Base-by-base conservation (phyloP, 352 stramenopile species). In the Saprolegnia diclina region DNA sequence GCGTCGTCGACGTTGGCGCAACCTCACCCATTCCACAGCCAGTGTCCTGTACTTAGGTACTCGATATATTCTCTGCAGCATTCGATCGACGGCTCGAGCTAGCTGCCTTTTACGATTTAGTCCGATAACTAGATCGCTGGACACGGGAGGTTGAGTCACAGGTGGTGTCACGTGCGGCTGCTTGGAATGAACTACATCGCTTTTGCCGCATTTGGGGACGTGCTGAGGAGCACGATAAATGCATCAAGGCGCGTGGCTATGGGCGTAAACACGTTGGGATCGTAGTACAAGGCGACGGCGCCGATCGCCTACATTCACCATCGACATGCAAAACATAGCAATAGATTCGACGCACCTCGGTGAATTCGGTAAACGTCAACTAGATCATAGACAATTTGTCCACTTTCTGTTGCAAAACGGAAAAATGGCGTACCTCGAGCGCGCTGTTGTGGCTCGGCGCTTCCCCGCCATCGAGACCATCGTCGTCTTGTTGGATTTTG, bases 321-420 rank as follows among this genome's bases (percentile, higher is more conserved):
- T n/a, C n/a, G n/a, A n/a, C n/a, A n/a, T n/a, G n/a, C n/a, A n/a
- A n/a, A n/a, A n/a, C n/a, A n/a, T n/a, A n/a, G n/a, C n/a, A n/a
- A n/a, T n/a, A n/a, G n/a, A 26, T 19, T 19, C 18, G 5, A 38
- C 29, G 26, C 40, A 63, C 55, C 21, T 63, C 79, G 16, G 85
- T 61, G 54, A 87, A 91, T 64, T 91, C 82, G 7, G 77, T 69
- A 21, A 81, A 79, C 4, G 82, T 88, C 46, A 91, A 56, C 11
- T 88, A 73, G n/a, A n/a, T n/a, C 38, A 85, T 38, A 40, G 57
- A 52, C 10, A 79, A 74, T 7, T 77, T 73, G 5, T 72, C 35
- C n/a, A 11, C 21, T 73, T 71, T 32, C 48, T 26, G 19, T 4
- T 54, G 1, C n/a, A 22, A 26, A 44, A 52, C 5, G 10, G 26